Evolutionary conservation across 192 early-diverging fungal genomes (phyloP), one percentile per base, ranked within the genome.

Genomic region (Coemansia sp.): DNA sequence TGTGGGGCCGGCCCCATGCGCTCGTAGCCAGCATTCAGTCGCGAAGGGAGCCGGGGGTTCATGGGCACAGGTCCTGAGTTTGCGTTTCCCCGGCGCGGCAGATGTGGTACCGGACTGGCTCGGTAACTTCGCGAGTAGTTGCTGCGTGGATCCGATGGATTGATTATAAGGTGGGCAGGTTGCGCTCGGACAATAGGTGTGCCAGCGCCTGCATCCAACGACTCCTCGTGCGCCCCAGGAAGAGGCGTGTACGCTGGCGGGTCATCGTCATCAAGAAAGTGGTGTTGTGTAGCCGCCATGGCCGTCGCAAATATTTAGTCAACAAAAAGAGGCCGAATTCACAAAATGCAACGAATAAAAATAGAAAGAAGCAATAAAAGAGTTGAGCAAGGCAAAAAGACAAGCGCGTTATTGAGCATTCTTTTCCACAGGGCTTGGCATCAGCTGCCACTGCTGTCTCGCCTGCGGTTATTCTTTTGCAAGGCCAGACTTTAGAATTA

Each of bases 141-240:
- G 67, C 77, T 79, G 55, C 77, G 77, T 1, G 77, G 71, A 67
- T 79, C 77, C 0, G 77, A 79, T 10, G 77, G 77, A 48, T 79
- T 79, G 19, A 79, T 45, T 8, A 79, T 65, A 23, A 74, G 45
- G 17, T 73, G 77, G 19, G 77, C 45, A 49, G 77, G 48, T 57
- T 64, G 67, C 4, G 61, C 57, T 19, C 77, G 67, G 19, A 74
- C 77, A 63, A 79, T 79, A 10, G 77, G 77, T 7, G 77, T 68
- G 8, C 77, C 77, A 9, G 77, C 77, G 6, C 77, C 77, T 14
- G 77, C 77, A 27, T 79, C 77, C 52, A 79, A 50, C 14, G 67
- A 73, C 68, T 69, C 68, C 47, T 79, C 77, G 51, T 79, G 71
- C 9, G 64, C 59, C 6, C 64, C 63, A 19, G 77, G 77, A 7